Conservation (phyloP, 2,329 filamentous ascomycete genomes). For the Cytospora piceicola region DNA sequence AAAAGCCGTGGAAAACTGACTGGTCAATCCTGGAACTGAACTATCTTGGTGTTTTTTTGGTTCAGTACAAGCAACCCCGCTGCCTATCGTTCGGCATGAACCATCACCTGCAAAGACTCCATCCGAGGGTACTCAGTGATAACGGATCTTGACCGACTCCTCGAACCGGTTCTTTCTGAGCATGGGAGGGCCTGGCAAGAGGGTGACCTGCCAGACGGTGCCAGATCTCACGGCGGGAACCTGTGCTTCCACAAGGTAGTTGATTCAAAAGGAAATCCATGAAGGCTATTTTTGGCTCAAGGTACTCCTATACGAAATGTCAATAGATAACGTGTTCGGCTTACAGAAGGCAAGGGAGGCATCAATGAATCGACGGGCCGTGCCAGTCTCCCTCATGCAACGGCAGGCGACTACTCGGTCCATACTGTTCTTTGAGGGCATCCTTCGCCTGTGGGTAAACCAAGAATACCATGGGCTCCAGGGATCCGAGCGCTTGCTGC, state of each 20-base stretch:
- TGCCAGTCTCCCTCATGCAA: slow-evolving; percentile 8
- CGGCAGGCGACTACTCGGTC: background rate
- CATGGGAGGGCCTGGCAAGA: no score
- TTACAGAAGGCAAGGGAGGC: background rate
- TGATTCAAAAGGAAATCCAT: background rate
- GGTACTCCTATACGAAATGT: background rate
- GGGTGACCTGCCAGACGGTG: no score
- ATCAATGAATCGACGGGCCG: slow-evolving; percentile 13
- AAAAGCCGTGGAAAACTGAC: slow-evolving; percentile 9
- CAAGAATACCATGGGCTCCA: background rate
- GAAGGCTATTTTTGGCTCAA: background rate
- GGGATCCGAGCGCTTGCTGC: background rate
- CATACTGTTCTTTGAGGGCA: background rate
- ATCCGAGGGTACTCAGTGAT: slow-evolving; percentile 10
- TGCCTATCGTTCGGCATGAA: slow-evolving; percentile 13
- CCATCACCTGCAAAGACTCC: slow-evolving; percentile 17
- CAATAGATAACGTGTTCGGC: background rate
- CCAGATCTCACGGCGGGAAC: no score
- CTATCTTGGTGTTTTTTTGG: slow-evolving; percentile 10
- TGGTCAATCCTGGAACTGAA: background rate
- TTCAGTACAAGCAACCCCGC: slow-evolving; percentile 3
- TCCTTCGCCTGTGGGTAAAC: background rate
- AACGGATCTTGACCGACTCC: no score
- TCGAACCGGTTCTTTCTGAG: background rate
- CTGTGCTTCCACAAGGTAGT: no score